Percentiles rank a stretch among this genome's conserved stretches.
These are phyloP conservation scores for Chlamydomonas schloesseri DNA, from an alignment of 139 green algal genomes.

Conservation along the genomic window DNA sequence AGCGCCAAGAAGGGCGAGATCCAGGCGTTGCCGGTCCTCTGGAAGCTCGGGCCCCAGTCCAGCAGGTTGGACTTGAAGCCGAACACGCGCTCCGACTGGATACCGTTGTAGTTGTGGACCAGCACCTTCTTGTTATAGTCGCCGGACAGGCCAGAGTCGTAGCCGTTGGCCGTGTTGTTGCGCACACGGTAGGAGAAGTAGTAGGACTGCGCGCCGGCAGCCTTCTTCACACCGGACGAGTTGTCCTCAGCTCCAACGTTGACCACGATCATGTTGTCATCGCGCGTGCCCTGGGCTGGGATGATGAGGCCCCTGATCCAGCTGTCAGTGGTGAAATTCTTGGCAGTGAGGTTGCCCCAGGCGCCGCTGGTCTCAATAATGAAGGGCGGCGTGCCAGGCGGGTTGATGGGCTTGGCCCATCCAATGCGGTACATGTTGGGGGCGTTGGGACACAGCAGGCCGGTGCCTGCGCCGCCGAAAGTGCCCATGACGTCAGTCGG, in stretches of 20 bases:
- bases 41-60: background rate
- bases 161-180: background rate
- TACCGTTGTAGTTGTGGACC: background rate
- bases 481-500: constrained; percentile 30
- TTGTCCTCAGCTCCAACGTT: no score
- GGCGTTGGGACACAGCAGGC: constrained; percentile 8
- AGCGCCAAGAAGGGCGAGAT: no score
- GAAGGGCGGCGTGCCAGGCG: background rate
- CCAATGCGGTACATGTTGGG: constrained; percentile 31
- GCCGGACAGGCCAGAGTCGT: background rate
- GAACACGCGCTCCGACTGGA: background rate
- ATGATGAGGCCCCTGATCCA: no score
- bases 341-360: background rate
- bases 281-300: no score
- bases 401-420: background rate
- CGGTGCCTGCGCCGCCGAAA: background rate
- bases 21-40: background rate
- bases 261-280: background rate
- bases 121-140: background rate
- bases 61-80: background rate
- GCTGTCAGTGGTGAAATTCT: background rate
- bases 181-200: background rate
- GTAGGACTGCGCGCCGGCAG: background rate
- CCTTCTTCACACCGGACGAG: no score
- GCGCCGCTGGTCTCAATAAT: no score